Conservation (phyloP, 164 flowering plant species). For the Macadamia integrifolia region DNA sequence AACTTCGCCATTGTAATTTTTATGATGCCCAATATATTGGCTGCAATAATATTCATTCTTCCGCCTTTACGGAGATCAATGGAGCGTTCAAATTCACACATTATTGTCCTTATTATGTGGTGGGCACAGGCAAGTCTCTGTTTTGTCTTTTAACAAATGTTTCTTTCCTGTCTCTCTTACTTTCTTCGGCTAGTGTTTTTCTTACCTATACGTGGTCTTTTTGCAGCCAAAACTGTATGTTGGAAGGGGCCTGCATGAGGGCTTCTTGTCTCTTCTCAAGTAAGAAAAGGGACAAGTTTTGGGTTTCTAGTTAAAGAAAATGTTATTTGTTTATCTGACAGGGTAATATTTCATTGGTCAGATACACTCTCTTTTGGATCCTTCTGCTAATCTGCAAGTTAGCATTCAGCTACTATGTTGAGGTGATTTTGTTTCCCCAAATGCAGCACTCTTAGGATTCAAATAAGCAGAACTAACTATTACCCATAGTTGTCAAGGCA, state of each 20-base stretch:
- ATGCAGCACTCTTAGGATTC: too few relatives aligned
- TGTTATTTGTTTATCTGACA: slow-evolving; percentile 2
- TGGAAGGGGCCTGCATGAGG: slow-evolving; percentile 99
- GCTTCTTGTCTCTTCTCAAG: slow-evolving; percentile 65
- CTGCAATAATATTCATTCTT: slow-evolving; percentile 63
- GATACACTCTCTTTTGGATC: slow-evolving; percentile 92
- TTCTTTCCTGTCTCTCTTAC: background rate
- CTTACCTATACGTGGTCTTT: slow-evolving; percentile 6
- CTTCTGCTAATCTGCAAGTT: slow-evolving; percentile 84
- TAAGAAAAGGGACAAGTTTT: slow-evolving; percentile 32
- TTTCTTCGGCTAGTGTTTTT: background rate
- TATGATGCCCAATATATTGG: slow-evolving; percentile 73
- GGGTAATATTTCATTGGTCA: slow-evolving; percentile 19
- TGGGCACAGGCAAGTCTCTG: slow-evolving; percentile 83
- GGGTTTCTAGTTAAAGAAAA: background rate
- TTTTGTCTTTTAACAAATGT: background rate
- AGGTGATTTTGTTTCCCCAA: slow-evolving; percentile 42
- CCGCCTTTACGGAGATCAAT: slow-evolving; percentile 68
- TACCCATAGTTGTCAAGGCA: too few relatives aligned
- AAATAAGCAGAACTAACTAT: too few relatives aligned
- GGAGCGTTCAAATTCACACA: slow-evolving; percentile 82
- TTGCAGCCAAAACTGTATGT: slow-evolving; percentile 87
- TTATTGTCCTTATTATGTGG: slow-evolving; percentile 72
- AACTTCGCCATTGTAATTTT: slow-evolving; percentile 65
- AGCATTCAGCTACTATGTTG: slow-evolving; percentile 94